Evolutionary conservation across 1,284 basidiomycete species (phyloP), one percentile per base, ranked within the genome.

Genomic region (Papiliotrema terrestris): DNA sequence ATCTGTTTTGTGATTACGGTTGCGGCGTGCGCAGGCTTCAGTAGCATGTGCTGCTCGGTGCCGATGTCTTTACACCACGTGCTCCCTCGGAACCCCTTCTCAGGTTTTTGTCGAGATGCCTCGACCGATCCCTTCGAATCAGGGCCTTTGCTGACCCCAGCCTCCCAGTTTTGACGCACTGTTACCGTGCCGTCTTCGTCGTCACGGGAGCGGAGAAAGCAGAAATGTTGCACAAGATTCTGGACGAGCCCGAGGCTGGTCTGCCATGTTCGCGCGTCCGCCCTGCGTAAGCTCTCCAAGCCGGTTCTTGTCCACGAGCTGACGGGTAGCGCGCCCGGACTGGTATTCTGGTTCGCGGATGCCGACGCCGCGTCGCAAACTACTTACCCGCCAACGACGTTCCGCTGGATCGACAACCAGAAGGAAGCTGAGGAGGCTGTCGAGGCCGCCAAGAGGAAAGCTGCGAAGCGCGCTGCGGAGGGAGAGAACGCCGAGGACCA

Each of bases 291-390:
- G 72, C 66, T 20, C n/a, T 3, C 9, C 38, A 14, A 32, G 20
- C 36, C 23, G 14, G 23, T 35, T 4, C 8, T 37, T n/a, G 8
- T 6, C 2, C 11, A 51, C 55, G 53, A 55, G 57, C 39, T 39
- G 20, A n/a, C 3, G 42, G 38, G 6, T 52, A 74, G 72, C 17
- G 81, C 83, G 51, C 92, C 91, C 2, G 95, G 95, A 22, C 85
- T 88, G 56, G 81, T 95, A 20, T 93, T 86, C 76, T 97, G 91
- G 91, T 96, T 96, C 75, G 85, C 89, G 45, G 91, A 95, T 73
- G 66, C 69, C 23, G 87, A 91, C 54, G 86, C 85, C 6, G 91
- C 92, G 2, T 80, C 62, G 23, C 58, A 65, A 47, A 75, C 73
- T 4, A 59, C 60, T 41, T 73, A 73, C 60, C 73, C 73, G 11